These are phyloP conservation scores for Xylariaceae sp. DNA, from an alignment of 2,329 filamentous ascomycete genomes.

Conservation along the genomic window DNA sequence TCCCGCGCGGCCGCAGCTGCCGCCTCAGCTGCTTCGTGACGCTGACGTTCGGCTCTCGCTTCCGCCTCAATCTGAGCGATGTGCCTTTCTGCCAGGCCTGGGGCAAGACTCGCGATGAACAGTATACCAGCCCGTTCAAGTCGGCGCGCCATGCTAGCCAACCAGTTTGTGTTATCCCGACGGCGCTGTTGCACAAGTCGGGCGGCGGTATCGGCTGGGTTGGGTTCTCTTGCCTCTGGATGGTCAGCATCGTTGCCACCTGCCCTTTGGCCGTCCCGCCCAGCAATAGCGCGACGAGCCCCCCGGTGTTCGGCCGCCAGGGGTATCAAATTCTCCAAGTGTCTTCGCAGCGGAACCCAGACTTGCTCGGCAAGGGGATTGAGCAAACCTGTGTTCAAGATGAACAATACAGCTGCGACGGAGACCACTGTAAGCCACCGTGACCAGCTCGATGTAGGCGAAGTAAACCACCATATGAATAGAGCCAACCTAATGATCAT, in stretches of 20 bases:
- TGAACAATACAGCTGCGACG: constrained; percentile 52
- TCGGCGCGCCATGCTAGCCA: constrained; percentile 48
- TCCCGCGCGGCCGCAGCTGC: constrained; percentile 34
- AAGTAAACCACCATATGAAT: constrained; percentile 64
- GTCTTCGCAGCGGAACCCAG: constrained; percentile 54
- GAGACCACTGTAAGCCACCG: constrained; percentile 54
- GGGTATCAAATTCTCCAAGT: constrained; percentile 58
- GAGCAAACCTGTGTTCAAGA: constrained; percentile 57
- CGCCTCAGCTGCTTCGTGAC: constrained; percentile 40
- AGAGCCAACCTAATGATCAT: constrained; percentile 53
- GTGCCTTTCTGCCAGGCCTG: constrained; percentile 62
- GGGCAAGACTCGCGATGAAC: constrained; percentile 63
- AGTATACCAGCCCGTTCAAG: constrained; percentile 58
- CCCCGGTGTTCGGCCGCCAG: constrained; percentile 36
- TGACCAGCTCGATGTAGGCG: constrained; percentile 54
- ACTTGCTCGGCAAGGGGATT: constrained; percentile 52
- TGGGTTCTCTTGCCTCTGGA: constrained; percentile 23
- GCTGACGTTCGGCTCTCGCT: constrained; percentile 41
- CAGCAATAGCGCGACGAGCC: constrained; percentile 22
- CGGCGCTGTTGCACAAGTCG: constrained; percentile 48
- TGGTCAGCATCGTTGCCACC: constrained; percentile 24
- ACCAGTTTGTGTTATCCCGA: constrained; percentile 44
- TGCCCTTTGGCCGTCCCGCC: constrained; percentile 28
- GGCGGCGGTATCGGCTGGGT: constrained; percentile 51
- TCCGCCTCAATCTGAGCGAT: constrained; percentile 56